These are phyloP conservation scores for Volvox reticuliferus DNA, from an alignment of 139 green algal genomes.

Conservation along the genomic window DNA sequence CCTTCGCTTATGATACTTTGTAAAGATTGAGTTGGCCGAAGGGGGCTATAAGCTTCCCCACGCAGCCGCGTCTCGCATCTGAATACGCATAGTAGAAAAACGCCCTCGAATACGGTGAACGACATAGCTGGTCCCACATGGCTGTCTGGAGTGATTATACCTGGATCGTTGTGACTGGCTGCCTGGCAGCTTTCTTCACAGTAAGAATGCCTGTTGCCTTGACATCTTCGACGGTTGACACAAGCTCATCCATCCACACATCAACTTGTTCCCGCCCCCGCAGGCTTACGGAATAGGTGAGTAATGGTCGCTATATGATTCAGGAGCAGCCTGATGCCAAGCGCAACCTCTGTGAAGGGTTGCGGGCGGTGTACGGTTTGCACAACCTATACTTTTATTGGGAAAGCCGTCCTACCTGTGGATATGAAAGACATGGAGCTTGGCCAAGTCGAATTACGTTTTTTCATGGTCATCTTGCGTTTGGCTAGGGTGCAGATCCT, in stretches of 20 bases:
- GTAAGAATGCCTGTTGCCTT: slow-evolving; percentile 4
- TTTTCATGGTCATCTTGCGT: too few relatives aligned
- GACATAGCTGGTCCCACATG: not conserved
- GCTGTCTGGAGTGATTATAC: slow-evolving; percentile 20
- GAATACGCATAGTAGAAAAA: not conserved
- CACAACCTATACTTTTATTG: too few relatives aligned
- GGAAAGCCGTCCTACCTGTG: too few relatives aligned
- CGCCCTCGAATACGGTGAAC: not conserved
- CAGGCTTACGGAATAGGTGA: slow-evolving; percentile 25
- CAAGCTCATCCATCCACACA: not conserved
- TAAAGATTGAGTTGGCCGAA: not conserved
- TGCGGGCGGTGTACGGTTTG: too few relatives aligned
- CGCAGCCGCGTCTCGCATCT: not conserved
- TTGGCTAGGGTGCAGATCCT: too few relatives aligned
- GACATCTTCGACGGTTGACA: not conserved
- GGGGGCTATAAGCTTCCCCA: not conserved
- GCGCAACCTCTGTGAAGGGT: too few relatives aligned
- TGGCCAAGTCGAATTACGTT: too few relatives aligned
- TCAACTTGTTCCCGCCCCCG: not conserved
- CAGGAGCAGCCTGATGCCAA: not conserved
- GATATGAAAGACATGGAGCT: too few relatives aligned
- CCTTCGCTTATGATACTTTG: not conserved
- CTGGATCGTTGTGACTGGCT: slow-evolving; percentile 38
- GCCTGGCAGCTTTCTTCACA: slow-evolving; percentile 57
- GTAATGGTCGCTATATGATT: not conserved